Evolutionary conservation across 176 grass and related monocot genomes (phyloP).

Genomic region (Sorghum bicolor): Sorghum_bicolor_NCBIv3 NC_012874.2:3824501-3825000

Average conservation of each 20-base stretch:
- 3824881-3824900: slow-evolving; percentile 29
- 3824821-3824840: slow-evolving; percentile 52
- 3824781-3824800: slow-evolving; percentile 31
- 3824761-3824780: slow-evolving; percentile 18
- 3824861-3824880: slow-evolving; percentile 28
- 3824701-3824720: slow-evolving; percentile 32
- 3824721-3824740: slow-evolving; percentile 22
- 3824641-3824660: slow-evolving; percentile 15
- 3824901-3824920: slow-evolving; percentile 44
- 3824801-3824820: slow-evolving; percentile 59
- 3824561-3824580: background rate
- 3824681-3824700: slow-evolving; percentile 15
- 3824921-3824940: slow-evolving; percentile 53
- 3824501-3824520: background rate
- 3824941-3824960: slow-evolving; percentile 42
- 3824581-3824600: slow-evolving; percentile 9
- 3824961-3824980: slow-evolving; percentile 39
- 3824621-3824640: slow-evolving; percentile 7
- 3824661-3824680: slow-evolving; percentile 20
- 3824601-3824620: slow-evolving; percentile 15
- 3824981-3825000: slow-evolving; percentile 39
- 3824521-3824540: background rate
- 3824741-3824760: slow-evolving; percentile 25
- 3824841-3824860: slow-evolving; percentile 43
- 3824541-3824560: background rate